Evolutionary conservation across 805 yeast species (phyloP).

Genomic region (Yarrowia alimentaria): DNA sequence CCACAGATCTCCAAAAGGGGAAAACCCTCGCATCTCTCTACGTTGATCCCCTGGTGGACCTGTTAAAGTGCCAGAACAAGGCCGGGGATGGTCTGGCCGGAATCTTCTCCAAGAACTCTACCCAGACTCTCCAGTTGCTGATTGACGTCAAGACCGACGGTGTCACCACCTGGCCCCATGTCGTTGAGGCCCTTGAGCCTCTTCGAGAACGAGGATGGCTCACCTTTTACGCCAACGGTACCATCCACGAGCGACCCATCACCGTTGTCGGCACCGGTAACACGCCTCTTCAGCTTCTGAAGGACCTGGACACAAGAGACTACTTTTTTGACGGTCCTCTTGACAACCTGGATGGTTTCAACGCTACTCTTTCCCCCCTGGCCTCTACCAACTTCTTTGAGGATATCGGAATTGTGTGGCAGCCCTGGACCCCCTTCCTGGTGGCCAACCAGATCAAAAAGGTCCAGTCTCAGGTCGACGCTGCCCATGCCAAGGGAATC

Average conservation of each 20-base stretch:
- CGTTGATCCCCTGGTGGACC: conserved; percentile 25
- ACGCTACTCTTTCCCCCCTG: conserved; percentile 39
- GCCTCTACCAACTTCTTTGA: conserved; percentile 40
- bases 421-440: conserved; percentile 35
- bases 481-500: conserved; percentile 43
- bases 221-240: conserved; percentile 44
- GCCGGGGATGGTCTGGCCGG: conserved; percentile 12
- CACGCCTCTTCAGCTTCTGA: conserved; percentile 48
- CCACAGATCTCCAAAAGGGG: conserved; percentile 25
- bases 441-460: conserved; percentile 8
- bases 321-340: conserved; percentile 58
- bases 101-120: conserved; percentile 20
- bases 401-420: conserved; percentile 34
- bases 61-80: conserved; percentile 27
- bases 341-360: conserved; percentile 32
- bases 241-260: conserved; percentile 52
- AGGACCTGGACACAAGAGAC: conserved; percentile 37
- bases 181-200: conserved; percentile 48
- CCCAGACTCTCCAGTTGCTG: conserved; percentile 51
- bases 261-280: conserved; percentile 67
- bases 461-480: conserved; percentile 20
- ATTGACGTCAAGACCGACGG: conserved; percentile 59
- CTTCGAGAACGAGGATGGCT: conserved; percentile 52
- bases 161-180: conserved; percentile 46
- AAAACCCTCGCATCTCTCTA: conserved; percentile 17